Base-by-base conservation (phyloP, 78 protist genomes). In the Chrysochromulina tobinii region DNA sequence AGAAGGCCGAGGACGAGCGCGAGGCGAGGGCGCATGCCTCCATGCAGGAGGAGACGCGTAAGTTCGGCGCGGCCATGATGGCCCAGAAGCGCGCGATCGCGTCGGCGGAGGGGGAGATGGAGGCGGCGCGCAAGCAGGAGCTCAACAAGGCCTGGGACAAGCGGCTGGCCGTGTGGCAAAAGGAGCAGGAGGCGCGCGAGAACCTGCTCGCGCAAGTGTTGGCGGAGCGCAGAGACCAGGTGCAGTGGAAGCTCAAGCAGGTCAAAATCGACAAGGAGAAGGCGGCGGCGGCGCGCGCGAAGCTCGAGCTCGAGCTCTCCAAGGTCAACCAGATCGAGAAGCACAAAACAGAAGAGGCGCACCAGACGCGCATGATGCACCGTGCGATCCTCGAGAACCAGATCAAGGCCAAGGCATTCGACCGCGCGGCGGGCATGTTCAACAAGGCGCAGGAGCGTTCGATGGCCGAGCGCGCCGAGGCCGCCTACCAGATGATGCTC, bases 161-260 rank as follows among this genome's bases (percentile, higher is more conserved):
- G n/a, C 51, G 83, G 58, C 54, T 50, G 57, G 83, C 83, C 23
- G 83, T 75, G 21, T 75, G 83, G 83, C 58, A 57, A 8, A 1
- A 11, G 57, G 83, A 75, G 57, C 83, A 75, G 57, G 83, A 75
- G 83, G 83, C 83, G 18, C 83, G 83, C 12, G 83, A 75, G 83
- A 7, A 50, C 25, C 83, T 75, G 25, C 38, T 75, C 58, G 83
- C 83, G 18, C 83, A 75, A 57, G 83, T 75, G 54, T 17, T 75
- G 14, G 58, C 3, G 25, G 83, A 75, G 83, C 83, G 83, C 57
- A 27, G 21, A 4, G 8, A 50, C 18, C 83, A 75, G 57, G 83
- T 75, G 83, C 1, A 2, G 21, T 2, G 14, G 25, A 75, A 50
- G 83, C 83, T 75, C 12, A n/a, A 75, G 57, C 20, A 50, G 3